phyloP scores from a whole-genome alignment of 257 asterid genomes.

The Solanum etuberosum region DNA sequence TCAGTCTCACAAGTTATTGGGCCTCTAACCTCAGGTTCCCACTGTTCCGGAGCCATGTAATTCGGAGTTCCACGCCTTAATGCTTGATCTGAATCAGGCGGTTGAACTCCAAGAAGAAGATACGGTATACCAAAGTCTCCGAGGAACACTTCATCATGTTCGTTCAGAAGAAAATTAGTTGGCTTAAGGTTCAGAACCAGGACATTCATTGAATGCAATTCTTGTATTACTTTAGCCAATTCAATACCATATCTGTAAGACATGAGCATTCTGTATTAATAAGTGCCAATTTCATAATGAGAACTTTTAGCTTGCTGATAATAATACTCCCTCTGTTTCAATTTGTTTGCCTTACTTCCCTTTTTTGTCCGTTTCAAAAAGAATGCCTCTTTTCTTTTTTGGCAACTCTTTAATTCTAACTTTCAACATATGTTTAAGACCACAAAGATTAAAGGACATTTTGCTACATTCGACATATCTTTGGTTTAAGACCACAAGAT shows the following conservation, averaged over 20 bases:
- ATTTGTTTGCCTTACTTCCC: background rate
- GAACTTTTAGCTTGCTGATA: background rate
- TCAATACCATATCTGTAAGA: slow-evolving; percentile 43
- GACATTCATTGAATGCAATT: slow-evolving; percentile 37
- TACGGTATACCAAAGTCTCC: slow-evolving; percentile 61
- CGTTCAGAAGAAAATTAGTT: slow-evolving; percentile 48
- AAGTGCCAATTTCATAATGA: background rate
- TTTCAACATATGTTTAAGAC: background rate
- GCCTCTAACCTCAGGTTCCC: slow-evolving; percentile 64
- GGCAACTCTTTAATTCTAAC: background rate
- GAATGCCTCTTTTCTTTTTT: background rate
- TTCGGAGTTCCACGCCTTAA: slow-evolving; percentile 46
- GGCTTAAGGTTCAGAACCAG: slow-evolving; percentile 58
- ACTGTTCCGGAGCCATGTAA: slow-evolving; percentile 72
- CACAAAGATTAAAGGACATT: background rate
- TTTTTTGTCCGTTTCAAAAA: background rate
- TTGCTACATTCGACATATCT: background rate
- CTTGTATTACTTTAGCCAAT: slow-evolving; percentile 40
- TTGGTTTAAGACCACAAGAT: background rate
- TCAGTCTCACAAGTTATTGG: slow-evolving; percentile 56
- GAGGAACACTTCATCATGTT: slow-evolving; percentile 27
- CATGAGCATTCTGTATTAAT: background rate
- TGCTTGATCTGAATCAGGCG: slow-evolving; percentile 22
- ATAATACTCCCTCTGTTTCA: background rate
- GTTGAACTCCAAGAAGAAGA: slow-evolving; percentile 41